These are phyloP conservation scores for Corinectria fuckeliana DNA, from an alignment of 2,329 filamentous ascomycete genomes.

Conservation along the genomic window DNA sequence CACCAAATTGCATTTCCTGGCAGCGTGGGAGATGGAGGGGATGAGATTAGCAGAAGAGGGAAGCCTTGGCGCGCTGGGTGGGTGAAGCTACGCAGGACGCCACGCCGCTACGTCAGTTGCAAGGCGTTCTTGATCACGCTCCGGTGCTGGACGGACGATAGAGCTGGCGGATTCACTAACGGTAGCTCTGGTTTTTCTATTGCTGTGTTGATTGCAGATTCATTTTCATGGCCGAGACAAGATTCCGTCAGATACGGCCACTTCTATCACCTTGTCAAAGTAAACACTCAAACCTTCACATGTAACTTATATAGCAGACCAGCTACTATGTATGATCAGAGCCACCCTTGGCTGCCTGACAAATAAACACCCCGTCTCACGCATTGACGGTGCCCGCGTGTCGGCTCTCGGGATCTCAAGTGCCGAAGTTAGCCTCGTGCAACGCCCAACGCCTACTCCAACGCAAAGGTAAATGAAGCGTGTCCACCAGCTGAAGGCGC, in stretches of 20 bases:
- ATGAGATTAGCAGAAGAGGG: not conserved
- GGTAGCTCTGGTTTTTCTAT: not conserved
- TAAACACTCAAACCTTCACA: too few relatives aligned
- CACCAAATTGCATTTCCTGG: conserved; percentile 32
- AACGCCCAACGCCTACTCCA: not conserved
- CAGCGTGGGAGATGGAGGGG: not conserved
- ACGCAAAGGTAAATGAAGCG: conserved; percentile 5
- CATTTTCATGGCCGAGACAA: not conserved
- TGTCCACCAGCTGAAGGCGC: conserved; percentile 14
- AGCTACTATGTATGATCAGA: too few relatives aligned
- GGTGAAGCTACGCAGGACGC: not conserved
- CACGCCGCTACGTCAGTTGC: not conserved
- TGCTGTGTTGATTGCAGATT: not conserved
- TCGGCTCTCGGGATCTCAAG: not conserved
- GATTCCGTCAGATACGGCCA: too few relatives aligned
- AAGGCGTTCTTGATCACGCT: not conserved
- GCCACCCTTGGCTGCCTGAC: too few relatives aligned
- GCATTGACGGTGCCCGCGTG: not conserved
- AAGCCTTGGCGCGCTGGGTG: conserved; percentile 1
- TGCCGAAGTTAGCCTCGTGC: conserved; percentile 11
- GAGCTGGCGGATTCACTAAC: not conserved
- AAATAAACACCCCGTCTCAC: conserved; percentile 10
- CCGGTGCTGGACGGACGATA: not conserved
- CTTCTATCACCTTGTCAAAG: too few relatives aligned
- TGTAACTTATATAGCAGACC: too few relatives aligned